phyloP scores from a whole-genome alignment of 202 grass and related monocot species.

The Bolboschoenoplectus hybrid region DNA sequence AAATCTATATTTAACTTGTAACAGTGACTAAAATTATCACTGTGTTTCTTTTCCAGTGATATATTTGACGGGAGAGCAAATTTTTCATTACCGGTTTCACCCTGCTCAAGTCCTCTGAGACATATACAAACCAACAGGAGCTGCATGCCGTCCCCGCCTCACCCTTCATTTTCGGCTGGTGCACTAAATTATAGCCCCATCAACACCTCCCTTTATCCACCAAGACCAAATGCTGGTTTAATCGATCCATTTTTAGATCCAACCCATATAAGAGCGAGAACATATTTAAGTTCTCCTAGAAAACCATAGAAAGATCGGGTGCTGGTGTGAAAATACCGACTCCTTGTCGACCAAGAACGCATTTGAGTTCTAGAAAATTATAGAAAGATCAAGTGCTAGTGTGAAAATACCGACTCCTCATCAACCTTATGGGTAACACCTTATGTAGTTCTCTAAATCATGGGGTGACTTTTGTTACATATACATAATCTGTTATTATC shows the following conservation, averaged over 20 bases:
- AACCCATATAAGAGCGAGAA: constrained; percentile 42
- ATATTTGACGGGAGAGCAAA: constrained; percentile 55
- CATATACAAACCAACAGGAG: constrained; percentile 72
- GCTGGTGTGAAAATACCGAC: neutral
- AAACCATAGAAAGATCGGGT: constrained; percentile 48
- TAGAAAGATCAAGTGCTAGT: constrained; percentile 41
- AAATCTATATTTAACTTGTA: constrained; percentile 15
- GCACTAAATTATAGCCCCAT: constrained; percentile 83
- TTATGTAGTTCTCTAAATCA: neutral
- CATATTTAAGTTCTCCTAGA: constrained; percentile 59
- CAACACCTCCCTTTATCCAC: constrained; percentile 65
- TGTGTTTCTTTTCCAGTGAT: constrained; percentile 53
- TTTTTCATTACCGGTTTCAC: constrained; percentile 85
- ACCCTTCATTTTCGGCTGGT: constrained; percentile 83
- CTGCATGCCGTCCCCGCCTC: constrained; percentile 88
- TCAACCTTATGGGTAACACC: neutral
- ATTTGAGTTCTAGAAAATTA: constrained; percentile 63
- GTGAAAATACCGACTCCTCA: neutral
- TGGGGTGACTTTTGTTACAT: constrained; percentile 20
- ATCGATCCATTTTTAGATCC: constrained; percentile 51
- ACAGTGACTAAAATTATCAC: constrained; percentile 27
- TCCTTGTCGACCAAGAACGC: constrained; percentile 26
- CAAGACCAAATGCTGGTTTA: constrained; percentile 43
- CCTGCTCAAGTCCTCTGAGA: constrained; percentile 77
- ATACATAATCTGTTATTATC: constrained; percentile 10